phyloP scores from a whole-genome alignment of 768 basidiomycete genomes.

The Hericium erinaceus region DNA sequence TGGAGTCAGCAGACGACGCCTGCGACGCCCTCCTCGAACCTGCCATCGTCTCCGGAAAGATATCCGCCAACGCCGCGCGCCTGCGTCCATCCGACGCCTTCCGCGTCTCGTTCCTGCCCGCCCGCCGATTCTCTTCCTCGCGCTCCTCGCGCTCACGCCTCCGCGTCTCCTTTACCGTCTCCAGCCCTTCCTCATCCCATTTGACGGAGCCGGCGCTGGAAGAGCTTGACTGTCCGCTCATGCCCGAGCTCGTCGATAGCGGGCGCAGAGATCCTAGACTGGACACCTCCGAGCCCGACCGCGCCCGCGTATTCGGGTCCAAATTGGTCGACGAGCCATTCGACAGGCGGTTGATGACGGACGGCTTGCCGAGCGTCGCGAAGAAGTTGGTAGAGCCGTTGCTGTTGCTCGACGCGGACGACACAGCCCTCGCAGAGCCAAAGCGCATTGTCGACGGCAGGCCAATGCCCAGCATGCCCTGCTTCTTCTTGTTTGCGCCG shows the following conservation, averaged over 20 bases:
- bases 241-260: slow-evolving; percentile 30
- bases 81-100: slow-evolving; percentile 41
- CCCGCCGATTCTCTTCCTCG: background rate
- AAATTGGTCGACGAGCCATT: slow-evolving; percentile 10
- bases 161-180: slow-evolving; percentile 35
- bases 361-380: background rate
- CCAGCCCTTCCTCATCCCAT: slow-evolving; percentile 42
- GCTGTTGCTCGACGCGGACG: slow-evolving; percentile 5
- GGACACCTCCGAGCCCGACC: slow-evolving; percentile 31
- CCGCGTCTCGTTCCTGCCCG: slow-evolving; percentile 33
- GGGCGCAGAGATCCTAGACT: slow-evolving; percentile 39
- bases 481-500: slow-evolving; percentile 30
- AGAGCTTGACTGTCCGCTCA: slow-evolving; percentile 28
- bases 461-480: slow-evolving; percentile 53
- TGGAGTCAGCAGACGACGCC: slow-evolving; percentile 1
- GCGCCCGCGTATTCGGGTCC: slow-evolving; percentile 16
- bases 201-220: slow-evolving; percentile 31
- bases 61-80: slow-evolving; percentile 43
- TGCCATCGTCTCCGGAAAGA: slow-evolving; percentile 38
- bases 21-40: slow-evolving; percentile 4
- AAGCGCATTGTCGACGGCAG: slow-evolving; percentile 45
- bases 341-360: slow-evolving; percentile 25
- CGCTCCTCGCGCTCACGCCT: slow-evolving; percentile 13
- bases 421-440: slow-evolving; percentile 8
- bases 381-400: too few species aligned